Evolutionary conservation across 176 grass and related monocot genomes (phyloP), one percentile per base, ranked within the genome.

Genomic region (Oryza meridionalis): DNA sequence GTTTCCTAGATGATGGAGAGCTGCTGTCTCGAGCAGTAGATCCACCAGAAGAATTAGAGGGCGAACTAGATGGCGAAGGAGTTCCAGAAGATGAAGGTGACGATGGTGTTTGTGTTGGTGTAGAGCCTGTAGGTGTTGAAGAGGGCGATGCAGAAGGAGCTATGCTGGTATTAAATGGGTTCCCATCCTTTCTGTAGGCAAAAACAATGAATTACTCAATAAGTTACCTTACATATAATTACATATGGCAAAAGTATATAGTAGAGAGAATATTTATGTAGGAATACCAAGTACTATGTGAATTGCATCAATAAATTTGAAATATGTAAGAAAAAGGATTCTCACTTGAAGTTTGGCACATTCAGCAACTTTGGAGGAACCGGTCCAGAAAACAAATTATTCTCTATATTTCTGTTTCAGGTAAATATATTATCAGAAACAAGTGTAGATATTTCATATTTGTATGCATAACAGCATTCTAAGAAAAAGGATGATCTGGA

Each of bases 291-390:
- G 65, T 0, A 65, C 42, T 35, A 21, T 71, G 12, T 82, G 72
- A 0, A 72, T 67, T 42, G 65, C 59, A 83, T 17, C 4, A 43
- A 22, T 1, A 86, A 70, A 67, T 45, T 45, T 82, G 59, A 40
- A 70, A 83, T 74, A 37, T 62, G 62, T 77, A 51, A 78, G 44
- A 55, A 17, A 72, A 79, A 31, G 35, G 70, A 65, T 82, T 70
- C 91, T 95, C 77, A 98, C 96, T 93, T 88, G 71, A 98, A 95
- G 84, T 92, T 93, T 77, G 96, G 93, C 70, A 95, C 87, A 61
- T 84, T 92, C 66, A 93, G 89, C 53, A 98, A 59, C 69, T 94
- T 98, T 58, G 62, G 77, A 86, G 96, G 93, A 75, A 98, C 79
- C 37, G 84, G 77, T 85, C 93, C 96, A 83, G 96, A 93, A 81